Percentiles rank a stretch among this genome's conserved stretches.
Evolutionary conservation across 2,329 filamentous ascomycete genomes (phyloP).

Genomic region (Monilinia polystroma): DNA sequence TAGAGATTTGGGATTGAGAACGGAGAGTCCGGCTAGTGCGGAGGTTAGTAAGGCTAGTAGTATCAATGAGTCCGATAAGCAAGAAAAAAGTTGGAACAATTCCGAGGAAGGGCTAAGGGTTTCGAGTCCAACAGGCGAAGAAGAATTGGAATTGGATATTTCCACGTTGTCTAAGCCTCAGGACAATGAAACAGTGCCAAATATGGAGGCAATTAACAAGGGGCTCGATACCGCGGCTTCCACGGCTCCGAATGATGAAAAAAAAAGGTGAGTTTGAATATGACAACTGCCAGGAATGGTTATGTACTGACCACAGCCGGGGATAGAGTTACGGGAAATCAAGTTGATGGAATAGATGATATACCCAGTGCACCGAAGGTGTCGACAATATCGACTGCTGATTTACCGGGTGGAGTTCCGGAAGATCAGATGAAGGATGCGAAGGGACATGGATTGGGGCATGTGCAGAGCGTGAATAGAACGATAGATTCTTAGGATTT

Average conservation of each 20-base stretch:
- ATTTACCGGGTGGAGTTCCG: conserved; percentile 45
- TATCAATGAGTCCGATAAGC: conserved; percentile 46
- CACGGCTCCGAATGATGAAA: conserved; percentile 32
- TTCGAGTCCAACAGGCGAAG: conserved; percentile 35
- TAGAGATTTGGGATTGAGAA: conserved; percentile 67
- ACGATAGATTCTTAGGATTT: conserved; percentile 15
- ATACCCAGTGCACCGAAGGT: conserved; percentile 2
- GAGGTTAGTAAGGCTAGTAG: conserved; percentile 73
- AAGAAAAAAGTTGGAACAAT: conserved; percentile 26
- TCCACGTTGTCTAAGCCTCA: conserved; percentile 31
- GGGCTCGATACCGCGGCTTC: conserved; percentile 37
- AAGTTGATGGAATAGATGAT: background rate
- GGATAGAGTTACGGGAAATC: background rate
- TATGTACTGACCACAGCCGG: conserved; percentile 2
- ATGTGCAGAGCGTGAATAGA: conserved; percentile 32
- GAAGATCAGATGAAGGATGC: conserved; percentile 40
- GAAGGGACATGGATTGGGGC: conserved; percentile 32
- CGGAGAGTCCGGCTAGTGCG: conserved; percentile 62
- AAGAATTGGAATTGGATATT: conserved; percentile 31
- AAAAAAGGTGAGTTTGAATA: conserved; percentile 28
- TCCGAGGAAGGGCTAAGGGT: conserved; percentile 34
- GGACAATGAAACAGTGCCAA: conserved; percentile 29
- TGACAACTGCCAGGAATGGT: background rate
- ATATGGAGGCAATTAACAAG: conserved; percentile 30
- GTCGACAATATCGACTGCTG: conserved; percentile 40